phyloP scores from a whole-genome alignment of 768 basidiomycete species.

The Bullera alba region DNA sequence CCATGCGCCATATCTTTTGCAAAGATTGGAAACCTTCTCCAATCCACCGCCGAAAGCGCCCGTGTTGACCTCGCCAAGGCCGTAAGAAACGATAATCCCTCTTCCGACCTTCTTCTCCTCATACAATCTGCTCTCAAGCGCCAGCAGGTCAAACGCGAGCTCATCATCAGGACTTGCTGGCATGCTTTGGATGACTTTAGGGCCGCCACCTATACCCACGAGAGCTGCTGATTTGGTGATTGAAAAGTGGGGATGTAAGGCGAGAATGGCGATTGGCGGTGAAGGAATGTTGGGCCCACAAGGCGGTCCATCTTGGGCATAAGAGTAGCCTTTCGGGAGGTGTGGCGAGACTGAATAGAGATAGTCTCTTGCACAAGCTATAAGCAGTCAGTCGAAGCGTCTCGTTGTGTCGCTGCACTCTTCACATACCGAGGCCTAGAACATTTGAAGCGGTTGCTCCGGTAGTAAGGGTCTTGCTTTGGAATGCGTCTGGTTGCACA shows the following conservation, averaged over 20 bases:
- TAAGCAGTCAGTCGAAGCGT: not conserved
- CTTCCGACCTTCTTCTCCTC: constrained; percentile 32
- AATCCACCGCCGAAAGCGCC: constrained; percentile 46
- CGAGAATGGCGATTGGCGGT: constrained; percentile 38
- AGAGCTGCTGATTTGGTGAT: constrained; percentile 49
- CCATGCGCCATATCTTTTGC: constrained; percentile 47
- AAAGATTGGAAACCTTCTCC: constrained; percentile 41
- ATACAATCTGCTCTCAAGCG: constrained; percentile 39
- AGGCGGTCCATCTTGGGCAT: constrained; percentile 47
- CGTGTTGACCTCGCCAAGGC: constrained; percentile 51
- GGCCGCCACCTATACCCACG: constrained; percentile 46
- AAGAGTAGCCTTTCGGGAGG: constrained; percentile 41
- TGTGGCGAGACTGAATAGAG: constrained; percentile 32
- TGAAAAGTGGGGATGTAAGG: constrained; percentile 48
- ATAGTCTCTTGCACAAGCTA: constrained; percentile 47
- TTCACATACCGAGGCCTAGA: constrained; percentile 46
- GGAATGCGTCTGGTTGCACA: constrained; percentile 33
- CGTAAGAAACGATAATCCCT: constrained; percentile 41
- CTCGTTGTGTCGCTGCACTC: not conserved
- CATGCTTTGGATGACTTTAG: constrained; percentile 42
- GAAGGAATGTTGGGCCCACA: constrained; percentile 33
- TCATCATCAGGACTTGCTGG: constrained; percentile 16
- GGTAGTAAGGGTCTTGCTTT: constrained; percentile 47
- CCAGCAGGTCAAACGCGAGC: constrained; percentile 42
- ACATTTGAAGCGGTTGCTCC: constrained; percentile 50